These are phyloP conservation scores for Pulicaria dysenterica DNA, from an alignment of 129 eudicot species.

Conservation along the genomic window DNA sequence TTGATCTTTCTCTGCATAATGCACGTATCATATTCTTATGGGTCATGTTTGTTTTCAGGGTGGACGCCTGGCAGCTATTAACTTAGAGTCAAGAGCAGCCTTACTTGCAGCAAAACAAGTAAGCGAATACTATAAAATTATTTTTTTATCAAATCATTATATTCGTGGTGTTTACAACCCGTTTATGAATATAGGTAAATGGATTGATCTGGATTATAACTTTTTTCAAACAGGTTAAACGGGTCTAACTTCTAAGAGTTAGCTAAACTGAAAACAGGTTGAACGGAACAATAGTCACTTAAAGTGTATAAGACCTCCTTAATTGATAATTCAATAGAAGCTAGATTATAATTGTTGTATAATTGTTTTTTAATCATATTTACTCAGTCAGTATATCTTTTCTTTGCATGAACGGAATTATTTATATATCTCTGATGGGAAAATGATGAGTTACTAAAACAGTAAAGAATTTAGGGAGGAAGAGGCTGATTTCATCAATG, in stretches of 20 bases:
- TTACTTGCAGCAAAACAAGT: constrained; percentile 86
- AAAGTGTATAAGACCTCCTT: not conserved
- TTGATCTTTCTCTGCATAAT: not conserved
- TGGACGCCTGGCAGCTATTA: constrained; percentile 77
- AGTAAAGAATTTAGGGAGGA: too few relatives aligned
- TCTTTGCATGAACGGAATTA: too few relatives aligned
- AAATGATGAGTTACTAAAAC: too few relatives aligned
- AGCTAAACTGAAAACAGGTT: not conserved
- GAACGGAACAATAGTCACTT: not conserved
- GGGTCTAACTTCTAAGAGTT: constrained; percentile 1
- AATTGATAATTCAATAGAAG: not conserved
- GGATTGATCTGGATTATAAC: not conserved
- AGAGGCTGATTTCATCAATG: too few relatives aligned
- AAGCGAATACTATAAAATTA: constrained; percentile 4
- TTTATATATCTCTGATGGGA: too few relatives aligned
- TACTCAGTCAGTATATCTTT: not conserved
- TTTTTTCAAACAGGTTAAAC: not conserved
- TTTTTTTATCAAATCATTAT: constrained; percentile 2
- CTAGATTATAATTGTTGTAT: not conserved
- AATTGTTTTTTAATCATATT: not conserved
- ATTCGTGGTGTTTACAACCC: too few relatives aligned
- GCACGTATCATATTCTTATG: not conserved
- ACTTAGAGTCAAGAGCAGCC: constrained; percentile 72
- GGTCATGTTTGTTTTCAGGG: constrained; percentile 46
- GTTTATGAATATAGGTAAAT: not conserved